Evolutionary conservation across 805 yeast genomes (phyloP), one percentile per base, ranked within the genome.

Genomic region (Cyberlindnera meyerae): DNA sequence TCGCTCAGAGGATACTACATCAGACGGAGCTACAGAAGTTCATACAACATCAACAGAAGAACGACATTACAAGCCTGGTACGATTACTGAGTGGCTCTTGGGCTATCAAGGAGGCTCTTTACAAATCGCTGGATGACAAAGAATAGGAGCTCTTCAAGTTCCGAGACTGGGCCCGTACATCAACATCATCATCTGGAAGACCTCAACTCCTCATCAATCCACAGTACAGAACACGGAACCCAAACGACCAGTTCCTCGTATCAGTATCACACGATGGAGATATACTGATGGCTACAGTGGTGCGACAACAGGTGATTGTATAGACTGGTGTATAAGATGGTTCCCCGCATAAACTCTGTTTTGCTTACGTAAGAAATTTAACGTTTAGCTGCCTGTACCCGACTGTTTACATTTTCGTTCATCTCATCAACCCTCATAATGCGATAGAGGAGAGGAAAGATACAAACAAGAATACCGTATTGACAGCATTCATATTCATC

Each of bases 101-200:
- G 94, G 79, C 87, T 8, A 62, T 73, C 8, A 84, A 84, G 46
- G 94, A 84, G 49, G 89, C 93, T 1, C 51, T 82, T 8, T 84
- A 64, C 55, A 84, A 84, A 55, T 66, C 79, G 0, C 55, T 84
- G 39, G 73, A 68, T 31, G 34, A 48, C 1, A 43, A 42, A 4
- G 73, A 71, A 27, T 93, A 84, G 54, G 33, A 34, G n/a, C 7
- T 7, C 2, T 82, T 82, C 51, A 54, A 51, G 18, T 81, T 84
- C 63, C 68, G 62, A 7, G 55, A 74, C 4, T 84, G 93, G 88
- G 75, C 64, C 50, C 70, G 77, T 29, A 31, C 29, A 9, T 63
- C 66, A 33, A n/a, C n/a, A n/a, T 62, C 60, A 32, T 37, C 27
- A 1, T 35, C 58, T 22, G 75, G 81, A 1, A 60, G 66, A 37